Base-by-base conservation (phyloP, 345 rosid genomes). In the Garcia nutans region DNA sequence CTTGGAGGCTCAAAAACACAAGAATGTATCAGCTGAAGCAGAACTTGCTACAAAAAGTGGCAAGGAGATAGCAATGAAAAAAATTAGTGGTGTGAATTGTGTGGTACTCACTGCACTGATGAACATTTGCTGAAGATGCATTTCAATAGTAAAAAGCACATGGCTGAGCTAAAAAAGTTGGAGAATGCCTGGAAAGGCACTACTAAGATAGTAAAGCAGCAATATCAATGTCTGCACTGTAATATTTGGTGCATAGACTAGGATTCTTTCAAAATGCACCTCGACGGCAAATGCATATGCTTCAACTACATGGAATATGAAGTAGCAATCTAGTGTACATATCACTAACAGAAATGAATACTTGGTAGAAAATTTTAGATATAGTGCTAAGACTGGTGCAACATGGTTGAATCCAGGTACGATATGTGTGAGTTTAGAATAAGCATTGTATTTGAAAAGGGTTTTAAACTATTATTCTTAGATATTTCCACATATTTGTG, bases 1-100 rank as follows among this genome's bases (percentile, higher is more conserved):
- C 55, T 73, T 73, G 13, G 24, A 42, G 22, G 78, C 76, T 57
- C 70, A 69, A 69, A 76, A 37, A 80, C 82, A 73, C 76, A 65
- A 64, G 73, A 71, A 31, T 61, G 47, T 11, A 26, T 22, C 31
- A 1, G 37, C 63, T 4, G 22, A 65, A 37, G 45, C 3, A 6
- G 42, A 74, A 11, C 19, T 24, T 37, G 72, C 55, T 17, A 23
- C 7, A 42, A 65, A 66, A 65, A 57, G 11, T 37, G 47, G 71
- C 6, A 2, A 3, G 3, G 42, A 33, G 62, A 70, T 54, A 2
- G 55, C 44, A 20, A 50, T 28, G 42, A 45, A 22, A 37, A 19
- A 47, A 52, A 28, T 28, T 26, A 15, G 10, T 6, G n/a, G 28
- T 49, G 76, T 20, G 31, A 73, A 31, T 5, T 73, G 9, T 63